Evolutionary conservation across 805 yeast genomes (phyloP), one percentile per base, ranked within the genome.

Genomic region (Spencermartinsiella europaea): DNA sequence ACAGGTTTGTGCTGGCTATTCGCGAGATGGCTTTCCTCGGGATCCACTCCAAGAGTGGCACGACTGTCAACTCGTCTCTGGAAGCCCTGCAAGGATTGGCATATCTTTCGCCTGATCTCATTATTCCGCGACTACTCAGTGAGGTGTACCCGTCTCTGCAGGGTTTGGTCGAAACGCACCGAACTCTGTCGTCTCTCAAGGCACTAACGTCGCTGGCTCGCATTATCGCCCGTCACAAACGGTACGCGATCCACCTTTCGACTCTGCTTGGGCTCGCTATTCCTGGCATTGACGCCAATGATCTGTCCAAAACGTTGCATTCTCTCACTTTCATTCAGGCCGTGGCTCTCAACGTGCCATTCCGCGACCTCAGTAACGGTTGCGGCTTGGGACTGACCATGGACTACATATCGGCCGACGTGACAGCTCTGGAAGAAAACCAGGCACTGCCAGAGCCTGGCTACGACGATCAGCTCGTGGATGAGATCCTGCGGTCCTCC

Each of bases 201-300:
- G 78, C 82, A 34, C 70, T 89, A 40, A 77, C 81, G 2, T 80
- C 77, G 20, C 64, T 86, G 19, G 75, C 83, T 1, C 73, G 95
- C 45, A 81, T 75, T 50, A 77, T 93, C 72, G 81, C 84, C 0
- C 60, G 68, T 4, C 71, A 77, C 1, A 83, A 83, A 1, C 64
- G 79, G 1, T 87, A 76, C 59, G 70, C 96, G 38, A 80, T 86
- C 10, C 99, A 93, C 58, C 68, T 88, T 10, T 79, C 95, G 0
- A 77, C 95, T 45, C 69, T 93, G 14, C 61, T 90, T 34, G 76
- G 81, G 21, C 72, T 87, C 63, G 68, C 82, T 1, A 62, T 89
- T 5, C 85, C 89, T 0, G 96, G 93, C 25, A 80, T 93, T 22
- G 98, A 93, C 61, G 77, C 90, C 0, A 93, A 90, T 61, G 99